Conservation (phyloP, 2,329 filamentous ascomycete genomes). For the Alternaria dauci region DNA sequence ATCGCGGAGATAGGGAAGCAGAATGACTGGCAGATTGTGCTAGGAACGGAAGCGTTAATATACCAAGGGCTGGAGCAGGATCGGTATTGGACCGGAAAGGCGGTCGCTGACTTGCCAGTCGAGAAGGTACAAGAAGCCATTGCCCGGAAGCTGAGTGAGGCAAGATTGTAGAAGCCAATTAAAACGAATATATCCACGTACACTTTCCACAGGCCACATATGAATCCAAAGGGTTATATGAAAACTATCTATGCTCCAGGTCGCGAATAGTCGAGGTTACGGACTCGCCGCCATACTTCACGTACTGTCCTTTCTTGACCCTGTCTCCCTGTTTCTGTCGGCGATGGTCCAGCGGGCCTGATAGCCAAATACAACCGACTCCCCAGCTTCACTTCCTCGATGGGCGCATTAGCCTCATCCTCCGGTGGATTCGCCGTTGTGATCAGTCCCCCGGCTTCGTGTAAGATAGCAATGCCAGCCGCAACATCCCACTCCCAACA, state of each 20-base stretch:
- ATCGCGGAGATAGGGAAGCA: conserved; percentile 68
- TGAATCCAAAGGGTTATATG: neutral
- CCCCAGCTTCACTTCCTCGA: conserved; percentile 69
- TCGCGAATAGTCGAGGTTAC: conserved; percentile 70
- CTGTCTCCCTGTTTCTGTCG: conserved; percentile 69
- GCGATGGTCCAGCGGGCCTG: conserved; percentile 69
- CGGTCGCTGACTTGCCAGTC: conserved; percentile 67
- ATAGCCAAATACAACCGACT: conserved; percentile 76
- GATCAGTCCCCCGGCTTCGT: conserved; percentile 76
- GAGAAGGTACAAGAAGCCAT: conserved; percentile 66
- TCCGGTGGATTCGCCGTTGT: conserved; percentile 77
- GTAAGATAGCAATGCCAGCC: conserved; percentile 75
- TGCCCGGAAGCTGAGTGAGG: conserved; percentile 44
- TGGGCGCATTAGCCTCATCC: conserved; percentile 62
- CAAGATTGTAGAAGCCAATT: conserved; percentile 28
- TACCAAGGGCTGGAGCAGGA: conserved; percentile 78
- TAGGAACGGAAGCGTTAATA: conserved; percentile 79
- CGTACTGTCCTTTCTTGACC: conserved; percentile 74
- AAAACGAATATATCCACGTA: neutral
- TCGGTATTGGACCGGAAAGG: conserved; percentile 69
- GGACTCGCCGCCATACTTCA: conserved; percentile 76
- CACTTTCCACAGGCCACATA: neutral
- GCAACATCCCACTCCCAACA: conserved; percentile 88
- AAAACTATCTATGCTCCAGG: conserved; percentile 59
- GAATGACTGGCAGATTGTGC: conserved; percentile 75